Evolutionary conservation across 306 rosid genomes (phyloP), one percentile per base, ranked within the genome.

Genomic region (Cucumis melo): DNA sequence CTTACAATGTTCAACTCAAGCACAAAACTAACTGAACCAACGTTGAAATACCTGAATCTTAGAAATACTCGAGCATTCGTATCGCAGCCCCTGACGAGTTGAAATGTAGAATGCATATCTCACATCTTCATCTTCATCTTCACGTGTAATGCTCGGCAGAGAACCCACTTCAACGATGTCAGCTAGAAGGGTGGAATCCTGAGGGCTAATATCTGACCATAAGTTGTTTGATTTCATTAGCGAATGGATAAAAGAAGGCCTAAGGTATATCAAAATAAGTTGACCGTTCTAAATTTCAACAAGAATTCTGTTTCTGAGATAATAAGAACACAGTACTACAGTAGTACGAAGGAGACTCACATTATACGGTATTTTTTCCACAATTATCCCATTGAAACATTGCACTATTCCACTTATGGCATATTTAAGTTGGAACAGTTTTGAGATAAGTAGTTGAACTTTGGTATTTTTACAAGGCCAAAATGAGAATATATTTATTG

Each of bases 21-120:
- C 74, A 67, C 12, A 39, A 66, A 41, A 17, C 54, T 21, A 4
- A 2, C 4, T 12, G 15, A 81, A 2, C 14, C 39, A 36, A 75
- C 78, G 4, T 0, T 56, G 61, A 77, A 77, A 6, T 54, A 93
- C 98, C 98, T 93, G 91, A 42, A 82, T 84, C 85, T 86, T 80
- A 44, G 97, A 93, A 86, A 64, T 73, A 84, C 86, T 87, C 13
- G 98, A 93, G 75, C 97, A 93, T 77, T 94, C 98, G 19, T 85
- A 90, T 77, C 96, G 83, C 79, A 91, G 82, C 74, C 97, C 98
- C 2, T 90, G 91, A 60, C 73, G 82, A 60, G 97, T 91, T 76
- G 90, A 83, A 65, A 94, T 81, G 81, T 84, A 87, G 79, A 94
- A 91, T 53, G 93, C 90, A 39, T 85, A 79, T 76, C 79, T 80